phyloP scores from a whole-genome alignment of 257 asterid genomes.

The Misopates orontium region DNA sequence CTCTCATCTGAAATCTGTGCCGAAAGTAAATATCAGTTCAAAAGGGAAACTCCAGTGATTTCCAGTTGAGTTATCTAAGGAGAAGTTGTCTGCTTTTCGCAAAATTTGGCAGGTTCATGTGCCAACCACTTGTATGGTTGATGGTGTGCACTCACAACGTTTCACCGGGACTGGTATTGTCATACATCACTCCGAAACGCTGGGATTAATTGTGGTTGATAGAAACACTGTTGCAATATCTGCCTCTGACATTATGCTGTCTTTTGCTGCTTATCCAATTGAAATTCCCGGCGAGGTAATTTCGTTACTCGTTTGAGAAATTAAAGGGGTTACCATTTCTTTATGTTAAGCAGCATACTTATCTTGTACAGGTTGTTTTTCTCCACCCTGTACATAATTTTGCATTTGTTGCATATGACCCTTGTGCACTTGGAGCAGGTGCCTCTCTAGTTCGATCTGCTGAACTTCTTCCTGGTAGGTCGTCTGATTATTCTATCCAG shows the following conservation, averaged over 20 bases:
- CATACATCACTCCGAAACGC: slow-evolving; percentile 76
- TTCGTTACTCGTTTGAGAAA: slow-evolving; percentile 23
- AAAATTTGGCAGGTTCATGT: slow-evolving; percentile 87
- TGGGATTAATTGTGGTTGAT: slow-evolving; percentile 97
- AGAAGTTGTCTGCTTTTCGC: slow-evolving; percentile 13
- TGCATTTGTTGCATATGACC: slow-evolving; percentile 95
- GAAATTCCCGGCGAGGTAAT: slow-evolving; percentile 98
- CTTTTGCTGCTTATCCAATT: slow-evolving; percentile 98
- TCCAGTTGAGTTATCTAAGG: no score
- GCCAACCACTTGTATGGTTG: slow-evolving; percentile 97
- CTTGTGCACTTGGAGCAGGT: slow-evolving; percentile 86
- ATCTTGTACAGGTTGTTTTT: slow-evolving; percentile 76
- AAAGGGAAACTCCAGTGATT: no score
- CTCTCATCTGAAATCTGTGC: no score
- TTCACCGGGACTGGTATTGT: slow-evolving; percentile 95
- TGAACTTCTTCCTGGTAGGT: slow-evolving; percentile 92
- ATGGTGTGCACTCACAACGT: slow-evolving; percentile 98
- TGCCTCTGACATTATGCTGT: slow-evolving; percentile 94
- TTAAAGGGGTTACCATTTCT: slow-evolving; percentile 17
- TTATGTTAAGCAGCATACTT: slow-evolving; percentile 23
- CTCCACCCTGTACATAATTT: slow-evolving; percentile 98
- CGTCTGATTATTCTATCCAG: slow-evolving; percentile 1
- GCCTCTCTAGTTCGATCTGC: slow-evolving; percentile 89
- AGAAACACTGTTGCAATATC: slow-evolving; percentile 96
- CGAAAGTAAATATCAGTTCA: no score